Evolutionary conservation across 148 eudicot species (phyloP).

Genomic region (Beta vulgaris): DNA sequence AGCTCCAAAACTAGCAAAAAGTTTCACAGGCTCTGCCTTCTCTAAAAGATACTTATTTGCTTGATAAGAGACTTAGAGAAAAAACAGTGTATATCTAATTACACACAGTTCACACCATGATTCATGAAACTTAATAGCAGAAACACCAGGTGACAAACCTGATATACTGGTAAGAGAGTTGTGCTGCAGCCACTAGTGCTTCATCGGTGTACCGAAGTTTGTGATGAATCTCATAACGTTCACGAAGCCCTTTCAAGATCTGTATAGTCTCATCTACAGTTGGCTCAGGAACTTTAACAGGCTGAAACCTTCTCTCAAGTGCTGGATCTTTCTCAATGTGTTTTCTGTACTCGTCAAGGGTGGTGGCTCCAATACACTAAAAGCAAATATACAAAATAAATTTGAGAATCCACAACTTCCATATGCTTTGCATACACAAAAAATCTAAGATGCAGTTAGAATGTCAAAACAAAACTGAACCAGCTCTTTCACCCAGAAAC

Average conservation of each 20-base stretch:
- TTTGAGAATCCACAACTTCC: neutral
- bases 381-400: slow-evolving; percentile 10
- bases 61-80: too few relatives aligned
- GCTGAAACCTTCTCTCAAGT: slow-evolving; percentile 90
- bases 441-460: slow-evolving; percentile 8
- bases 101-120: neutral
- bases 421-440: neutral
- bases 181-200: slow-evolving; percentile 77
- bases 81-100: too few relatives aligned
- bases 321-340: slow-evolving; percentile 98
- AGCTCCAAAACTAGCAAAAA: neutral
- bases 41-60: neutral
- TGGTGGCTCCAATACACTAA: slow-evolving; percentile 96
- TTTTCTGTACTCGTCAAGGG: slow-evolving; percentile 91
- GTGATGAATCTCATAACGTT: slow-evolving; percentile 90
- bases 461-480: neutral
- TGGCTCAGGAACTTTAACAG: slow-evolving; percentile 94
- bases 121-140: neutral
- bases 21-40: neutral
- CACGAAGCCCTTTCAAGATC: slow-evolving; percentile 83
- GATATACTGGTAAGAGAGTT: slow-evolving; percentile 75
- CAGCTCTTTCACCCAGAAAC: neutral
- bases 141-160: slow-evolving; percentile 40
- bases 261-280: slow-evolving; percentile 86
- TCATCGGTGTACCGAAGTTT: slow-evolving; percentile 88